These are phyloP conservation scores for Bryoerythrophyllum caledonicum DNA, from an alignment of 225 moss, liverwort and hornwort genomes.

Conservation along the genomic window DNA sequence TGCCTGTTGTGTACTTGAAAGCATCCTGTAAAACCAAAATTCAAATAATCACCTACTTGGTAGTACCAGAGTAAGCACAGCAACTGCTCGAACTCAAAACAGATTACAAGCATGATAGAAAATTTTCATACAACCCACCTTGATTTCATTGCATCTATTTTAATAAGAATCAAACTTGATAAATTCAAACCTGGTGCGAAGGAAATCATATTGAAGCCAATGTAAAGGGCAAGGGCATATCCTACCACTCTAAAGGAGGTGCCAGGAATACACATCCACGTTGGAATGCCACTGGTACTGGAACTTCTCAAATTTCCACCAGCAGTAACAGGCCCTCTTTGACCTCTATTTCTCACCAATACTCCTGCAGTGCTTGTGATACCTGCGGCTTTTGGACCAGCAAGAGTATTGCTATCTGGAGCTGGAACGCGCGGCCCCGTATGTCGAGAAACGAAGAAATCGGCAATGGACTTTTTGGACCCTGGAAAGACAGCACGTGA, in stretches of 20 bases:
- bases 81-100: slow-evolving; percentile 7
- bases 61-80: background rate
- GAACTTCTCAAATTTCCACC: slow-evolving; percentile 22
- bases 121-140: background rate
- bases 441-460: slow-evolving; percentile 62
- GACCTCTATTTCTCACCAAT: slow-evolving; percentile 20
- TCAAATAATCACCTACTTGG: slow-evolving; percentile 20
- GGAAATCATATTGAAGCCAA: slow-evolving; percentile 1
- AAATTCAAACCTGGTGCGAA: slow-evolving; percentile 3
- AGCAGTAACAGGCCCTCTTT: slow-evolving; percentile 31
- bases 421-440: slow-evolving; percentile 30
- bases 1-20: slow-evolving; percentile 77
- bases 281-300: slow-evolving; percentile 43
- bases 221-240: slow-evolving; percentile 18
- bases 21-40: slow-evolving; percentile 68
- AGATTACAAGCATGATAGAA: slow-evolving; percentile 15
- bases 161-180: slow-evolving; percentile 11
- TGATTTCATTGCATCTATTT: background rate
- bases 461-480: slow-evolving; percentile 56
- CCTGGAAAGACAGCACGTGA: slow-evolving; percentile 32
- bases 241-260: slow-evolving; percentile 95
- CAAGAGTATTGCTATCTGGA: slow-evolving; percentile 21
- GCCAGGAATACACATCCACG: slow-evolving; percentile 99
- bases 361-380: slow-evolving; percentile 17
- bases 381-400: slow-evolving; percentile 29